These are phyloP conservation scores for Centella asiatica DNA, from an alignment of 129 eudicot species.

Conservation along the genomic window DNA sequence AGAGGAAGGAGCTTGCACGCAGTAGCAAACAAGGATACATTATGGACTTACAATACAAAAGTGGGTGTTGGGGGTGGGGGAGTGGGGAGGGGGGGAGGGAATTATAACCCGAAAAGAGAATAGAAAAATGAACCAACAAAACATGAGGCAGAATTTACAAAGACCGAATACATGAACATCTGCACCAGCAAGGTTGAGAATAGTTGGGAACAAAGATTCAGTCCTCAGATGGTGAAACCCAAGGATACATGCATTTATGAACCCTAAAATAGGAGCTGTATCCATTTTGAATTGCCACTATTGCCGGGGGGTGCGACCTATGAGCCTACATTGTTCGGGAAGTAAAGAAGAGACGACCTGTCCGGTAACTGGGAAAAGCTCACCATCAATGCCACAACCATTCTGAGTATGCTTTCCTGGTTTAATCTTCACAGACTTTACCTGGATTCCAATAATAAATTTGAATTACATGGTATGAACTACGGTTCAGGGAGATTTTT, in stretches of 20 bases:
- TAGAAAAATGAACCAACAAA: background rate
- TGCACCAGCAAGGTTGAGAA: background rate
- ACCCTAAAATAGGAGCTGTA: background rate
- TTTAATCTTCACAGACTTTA: slow-evolving; percentile 75
- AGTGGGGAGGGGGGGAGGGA: too few species aligned
- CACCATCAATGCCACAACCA: slow-evolving; percentile 97
- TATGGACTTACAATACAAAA: background rate
- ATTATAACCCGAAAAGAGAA: background rate
- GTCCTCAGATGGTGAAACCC: background rate
- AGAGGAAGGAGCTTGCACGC: background rate
- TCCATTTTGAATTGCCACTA: slow-evolving; percentile 30
- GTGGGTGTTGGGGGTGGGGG: too few species aligned
- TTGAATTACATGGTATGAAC: background rate
- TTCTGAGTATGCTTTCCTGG: slow-evolving; percentile 74
- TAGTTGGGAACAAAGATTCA: background rate
- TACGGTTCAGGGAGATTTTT: background rate
- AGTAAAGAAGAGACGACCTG: slow-evolving; percentile 72
- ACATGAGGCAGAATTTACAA: slow-evolving; percentile 1
- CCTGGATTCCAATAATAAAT: slow-evolving; percentile 40
- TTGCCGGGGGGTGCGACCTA: slow-evolving; percentile 53
- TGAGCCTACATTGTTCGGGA: slow-evolving; percentile 93
- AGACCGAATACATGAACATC: background rate
- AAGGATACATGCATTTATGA: background rate
- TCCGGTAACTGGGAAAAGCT: slow-evolving; percentile 70
- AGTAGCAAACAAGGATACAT: background rate